Base-by-base conservation (phyloP, 1,284 basidiomycete species). In the Heliocybe sulcata region DNA sequence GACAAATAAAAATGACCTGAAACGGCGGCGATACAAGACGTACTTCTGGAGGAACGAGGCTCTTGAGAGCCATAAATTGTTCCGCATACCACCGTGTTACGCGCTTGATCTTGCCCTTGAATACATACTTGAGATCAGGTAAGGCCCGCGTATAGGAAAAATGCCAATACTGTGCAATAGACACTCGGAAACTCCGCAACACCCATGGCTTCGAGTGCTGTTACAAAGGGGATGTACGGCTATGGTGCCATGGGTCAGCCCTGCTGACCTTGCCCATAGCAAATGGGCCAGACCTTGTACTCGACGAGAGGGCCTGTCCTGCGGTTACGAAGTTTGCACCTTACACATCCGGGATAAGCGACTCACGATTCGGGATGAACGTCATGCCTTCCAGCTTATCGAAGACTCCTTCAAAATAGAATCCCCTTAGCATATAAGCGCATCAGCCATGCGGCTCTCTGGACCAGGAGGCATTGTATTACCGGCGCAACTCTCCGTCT, bases 321-420 rank as follows among this genome's bases (percentile, higher is more conserved):
- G 16, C 16, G 50, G 25, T 14, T 29, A 49, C 38, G 23, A 26
- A n/a, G 12, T n/a, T 26, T 23, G 20, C 16, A 49, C 6, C 9
- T 6, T 12, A 26, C 11, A 12, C 4, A 49, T 49, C 14, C 55
- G 53, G 50, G 54, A 52, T 53, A 56, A 52, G 51, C 16, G 33
- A 68, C 77, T 50, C 61, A 85, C 83, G 76, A 53, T 77, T 75
- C 10, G 77, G 71, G 45, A 83, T 65, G 58, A 72, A 72, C 45
- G 74, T 76, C 75, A 86, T 85, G 47, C 87, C 85, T 49, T 84
- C 78, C 57, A 83, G 67, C 57, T 73, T 83, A 59, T 84, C 77
- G 63, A 81, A 85, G 20, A 83, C 79, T 14, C 79, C 79, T 54
- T 83, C 79, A 55, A 74, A 83, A 64, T 82, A 83, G 67, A 77